A percentile compares a stretch with the other conserved stretches of the same genome.
Conservation (phyloP, 768 basidiomycete species). For the Serendipita vermifera region DNA sequence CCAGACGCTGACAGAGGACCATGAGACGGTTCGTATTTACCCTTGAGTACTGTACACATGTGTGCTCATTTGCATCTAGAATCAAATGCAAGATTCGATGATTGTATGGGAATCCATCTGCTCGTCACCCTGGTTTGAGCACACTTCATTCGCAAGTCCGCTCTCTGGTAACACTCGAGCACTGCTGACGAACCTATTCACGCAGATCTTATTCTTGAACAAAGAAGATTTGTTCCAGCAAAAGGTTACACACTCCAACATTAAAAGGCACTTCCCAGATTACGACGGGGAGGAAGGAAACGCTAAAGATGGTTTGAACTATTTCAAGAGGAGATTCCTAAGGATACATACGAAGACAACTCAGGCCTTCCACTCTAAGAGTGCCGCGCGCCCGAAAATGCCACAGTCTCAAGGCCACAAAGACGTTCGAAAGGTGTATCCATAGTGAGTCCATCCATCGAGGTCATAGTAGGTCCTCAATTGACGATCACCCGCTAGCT, state of each 20-base stretch:
- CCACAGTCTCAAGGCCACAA: neutral
- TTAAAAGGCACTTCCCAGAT: slow-evolving; percentile 84
- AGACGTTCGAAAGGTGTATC: neutral
- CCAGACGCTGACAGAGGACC: slow-evolving; percentile 79
- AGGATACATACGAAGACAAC: slow-evolving; percentile 60
- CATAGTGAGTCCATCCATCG: neutral
- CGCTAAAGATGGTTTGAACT: slow-evolving; percentile 65
- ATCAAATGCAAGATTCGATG: slow-evolving; percentile 98
- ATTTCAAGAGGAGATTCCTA: slow-evolving; percentile 79
- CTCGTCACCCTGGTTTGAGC: slow-evolving; percentile 94
- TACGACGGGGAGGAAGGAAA: slow-evolving; percentile 46
- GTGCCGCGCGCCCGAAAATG: neutral
- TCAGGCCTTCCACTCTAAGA: neutral
- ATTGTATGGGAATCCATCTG: slow-evolving; percentile 99
- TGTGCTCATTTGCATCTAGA: slow-evolving; percentile 32
- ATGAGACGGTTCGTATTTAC: slow-evolving; percentile 32
- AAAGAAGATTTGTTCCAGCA: slow-evolving; percentile 87
- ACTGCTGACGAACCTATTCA: neutral
- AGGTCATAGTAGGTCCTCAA: neutral
- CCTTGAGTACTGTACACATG: slow-evolving; percentile 1
- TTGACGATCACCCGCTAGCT: neutral
- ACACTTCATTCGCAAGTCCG: slow-evolving; percentile 68
- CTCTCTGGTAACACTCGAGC: slow-evolving; percentile 1
- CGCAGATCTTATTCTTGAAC: slow-evolving; percentile 84
- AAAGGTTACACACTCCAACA: slow-evolving; percentile 70